A percentile compares a stretch with the other conserved stretches of the same genome.
Evolutionary conservation across 1,139 yeast species (phyloP).

Genomic region (Hyphopichia fennica): DNA sequence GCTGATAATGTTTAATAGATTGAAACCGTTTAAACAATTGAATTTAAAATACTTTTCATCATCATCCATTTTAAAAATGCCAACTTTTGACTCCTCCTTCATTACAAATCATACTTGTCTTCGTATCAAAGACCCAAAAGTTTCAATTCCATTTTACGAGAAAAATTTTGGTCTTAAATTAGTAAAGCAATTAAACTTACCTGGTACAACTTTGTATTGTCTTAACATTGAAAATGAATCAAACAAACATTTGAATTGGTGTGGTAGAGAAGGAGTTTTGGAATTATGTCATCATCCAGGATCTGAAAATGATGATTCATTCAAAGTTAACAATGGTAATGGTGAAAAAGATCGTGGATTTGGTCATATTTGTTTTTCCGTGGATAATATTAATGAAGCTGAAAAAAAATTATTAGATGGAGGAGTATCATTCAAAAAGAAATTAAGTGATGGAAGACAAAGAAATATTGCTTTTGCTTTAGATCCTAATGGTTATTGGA

Average conservation of each 20-base stretch:
- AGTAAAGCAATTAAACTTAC: conserved; percentile 52
- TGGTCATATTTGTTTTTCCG: conserved; percentile 90
- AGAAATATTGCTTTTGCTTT: conserved; percentile 89
- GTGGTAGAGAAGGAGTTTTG: conserved; percentile 72
- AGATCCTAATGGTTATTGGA: conserved; percentile 97
- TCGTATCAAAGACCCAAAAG: conserved; percentile 80
- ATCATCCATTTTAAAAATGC: conserved; percentile 27
- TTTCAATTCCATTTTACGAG: conserved; percentile 69
- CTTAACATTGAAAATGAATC: conserved; percentile 57
- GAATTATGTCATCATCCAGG: conserved; percentile 86
- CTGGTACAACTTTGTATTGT: conserved; percentile 68
- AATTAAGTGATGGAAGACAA: conserved; percentile 84
- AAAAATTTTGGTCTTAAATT: conserved; percentile 74
- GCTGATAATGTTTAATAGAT: no score
- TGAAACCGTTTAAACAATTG: not conserved
- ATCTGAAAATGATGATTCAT: conserved; percentile 59
- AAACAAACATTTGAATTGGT: conserved; percentile 45
- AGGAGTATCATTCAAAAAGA: conserved; percentile 80
- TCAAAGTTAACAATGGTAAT: conserved; percentile 76
- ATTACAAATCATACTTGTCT: conserved; percentile 71
- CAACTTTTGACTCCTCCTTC: conserved; percentile 35
- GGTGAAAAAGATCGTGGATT: conserved; percentile 83
- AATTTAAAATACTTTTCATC: not conserved
- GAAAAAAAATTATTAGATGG: conserved; percentile 57
- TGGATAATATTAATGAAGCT: conserved; percentile 68